A percentile compares a stretch with the other conserved stretches of the same genome.
Evolutionary conservation across 2,329 filamentous ascomycete genomes (phyloP).

Genomic region (Phaeophleospora eucalypticola): DNA sequence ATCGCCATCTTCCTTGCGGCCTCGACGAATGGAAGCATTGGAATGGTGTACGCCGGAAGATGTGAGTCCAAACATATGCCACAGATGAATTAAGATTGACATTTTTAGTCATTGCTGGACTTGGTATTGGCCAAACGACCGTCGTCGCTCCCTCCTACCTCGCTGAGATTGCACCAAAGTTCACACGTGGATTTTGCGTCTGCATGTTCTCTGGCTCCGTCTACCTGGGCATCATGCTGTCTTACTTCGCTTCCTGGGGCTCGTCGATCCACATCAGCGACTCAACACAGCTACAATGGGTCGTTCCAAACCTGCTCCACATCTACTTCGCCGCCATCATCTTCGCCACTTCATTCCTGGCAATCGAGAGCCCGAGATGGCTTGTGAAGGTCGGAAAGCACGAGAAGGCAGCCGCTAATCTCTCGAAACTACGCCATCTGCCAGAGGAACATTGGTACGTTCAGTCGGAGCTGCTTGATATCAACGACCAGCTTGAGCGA

Average conservation of each 20-base stretch:
- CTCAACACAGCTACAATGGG: conserved; percentile 43
- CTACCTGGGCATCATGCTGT: conserved; percentile 70
- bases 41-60: conserved; percentile 36
- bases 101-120: conserved; percentile 20
- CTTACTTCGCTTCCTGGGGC: conserved; percentile 66
- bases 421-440: conserved; percentile 30
- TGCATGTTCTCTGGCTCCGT: conserved; percentile 67
- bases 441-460: conserved; percentile 31
- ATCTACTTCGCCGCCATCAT: conserved; percentile 74
- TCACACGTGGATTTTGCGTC: conserved; percentile 60
- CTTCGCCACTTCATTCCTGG: conserved; percentile 56
- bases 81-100: too few species aligned
- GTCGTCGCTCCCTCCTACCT: conserved; percentile 61
- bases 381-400: conserved; percentile 32
- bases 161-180: conserved; percentile 43
- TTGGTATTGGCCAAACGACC: conserved; percentile 45
- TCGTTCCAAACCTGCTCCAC: conserved; percentile 70
- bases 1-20: conserved; percentile 45
- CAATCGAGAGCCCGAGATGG: conserved; percentile 33
- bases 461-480: conserved; percentile 55
- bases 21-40: conserved; percentile 32
- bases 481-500: conserved; percentile 62
- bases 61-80: conserved; percentile 30
- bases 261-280: conserved; percentile 50
- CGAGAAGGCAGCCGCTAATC: conserved; percentile 28